Base-by-base conservation (phyloP, 139 green algal species). In the Desmodesmus armatus region DNA sequence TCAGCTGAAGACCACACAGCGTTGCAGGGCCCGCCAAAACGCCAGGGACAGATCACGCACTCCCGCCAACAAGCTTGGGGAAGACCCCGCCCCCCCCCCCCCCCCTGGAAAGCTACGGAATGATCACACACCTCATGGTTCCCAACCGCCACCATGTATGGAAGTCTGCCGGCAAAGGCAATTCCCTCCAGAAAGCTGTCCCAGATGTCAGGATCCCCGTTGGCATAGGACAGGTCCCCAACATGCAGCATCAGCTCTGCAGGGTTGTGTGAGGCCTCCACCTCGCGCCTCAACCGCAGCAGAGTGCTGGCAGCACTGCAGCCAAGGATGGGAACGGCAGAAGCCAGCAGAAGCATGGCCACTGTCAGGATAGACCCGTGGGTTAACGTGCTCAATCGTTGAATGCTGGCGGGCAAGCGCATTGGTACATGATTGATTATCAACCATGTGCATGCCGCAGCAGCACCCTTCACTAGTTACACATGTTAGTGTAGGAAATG, bases 101-200 rank as follows among this genome's bases (percentile, higher is more conserved):
- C n/a, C n/a, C n/a, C n/a, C n/a, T n/a, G n/a, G n/a, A n/a, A n/a
- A n/a, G n/a, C n/a, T n/a, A n/a, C n/a, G n/a, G n/a, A n/a, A n/a
- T n/a, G n/a, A n/a, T n/a, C 47, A 55, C 47, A 13, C 47, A 55
- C 47, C 47, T 96, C 95, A 79, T 97, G 94, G 85, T 98, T 98
- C 78, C 95, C 95, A 39, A 92, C 73, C 37, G 69, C 90, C 44
- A 97, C 90, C 91, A 96, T 95, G 91, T 95, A 97, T 19, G 95
- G 94, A 41, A 91, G 80, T 7, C 77, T 67, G 3, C 63, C 60
- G 17, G 93, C 91, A 25, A 95, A 51, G 2, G 93, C 92, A 67
- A 97, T 96, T 7, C 74, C 39, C 2, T 88, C 85, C 92, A 96
- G 95, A 74, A 97, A 98, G 0, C 70, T 72, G 71, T 96, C 93